Conservation (phyloP, 768 basidiomycete species). For the Rhodotorula graminis region DNA sequence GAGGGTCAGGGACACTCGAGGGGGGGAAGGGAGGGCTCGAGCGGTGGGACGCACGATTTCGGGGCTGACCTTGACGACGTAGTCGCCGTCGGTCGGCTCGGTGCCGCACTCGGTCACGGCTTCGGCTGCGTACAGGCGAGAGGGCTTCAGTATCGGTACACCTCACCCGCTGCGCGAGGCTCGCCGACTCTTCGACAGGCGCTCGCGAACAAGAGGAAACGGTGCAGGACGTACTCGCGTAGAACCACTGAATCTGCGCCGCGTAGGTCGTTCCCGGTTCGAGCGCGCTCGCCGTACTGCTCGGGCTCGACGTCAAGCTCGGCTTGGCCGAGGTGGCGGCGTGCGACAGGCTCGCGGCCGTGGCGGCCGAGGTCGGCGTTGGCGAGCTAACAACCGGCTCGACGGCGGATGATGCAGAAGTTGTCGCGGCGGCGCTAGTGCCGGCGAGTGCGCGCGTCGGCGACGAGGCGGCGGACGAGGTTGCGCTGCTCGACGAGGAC, state of each 20-base stretch:
- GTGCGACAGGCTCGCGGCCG: not conserved
- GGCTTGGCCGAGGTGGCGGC: not conserved
- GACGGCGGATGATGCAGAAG: not conserved
- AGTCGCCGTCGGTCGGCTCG: conserved; percentile 19
- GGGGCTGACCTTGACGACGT: conserved; percentile 10
- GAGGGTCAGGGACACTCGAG: not conserved
- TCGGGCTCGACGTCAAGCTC: not conserved
- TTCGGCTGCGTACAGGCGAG: conserved; percentile 1
- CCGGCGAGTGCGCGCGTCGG: no score
- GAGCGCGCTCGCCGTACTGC: not conserved
- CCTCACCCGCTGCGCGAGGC: no score
- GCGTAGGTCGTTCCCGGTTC: conserved; percentile 1
- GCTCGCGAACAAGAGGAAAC: no score
- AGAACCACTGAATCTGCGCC: conserved; percentile 26
- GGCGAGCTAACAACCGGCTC: no score
- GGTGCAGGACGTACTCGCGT: not conserved
- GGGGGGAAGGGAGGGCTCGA: not conserved
- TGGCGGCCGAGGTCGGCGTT: not conserved
- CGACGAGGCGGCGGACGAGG: no score
- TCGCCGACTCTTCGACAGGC: no score
- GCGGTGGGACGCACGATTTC: conserved; percentile 13
- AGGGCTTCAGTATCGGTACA: no score
- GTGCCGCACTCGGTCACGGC: not conserved
- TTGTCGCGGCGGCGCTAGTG: not conserved
- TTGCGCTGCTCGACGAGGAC: not conserved